Evolutionary conservation across 331 rosid species (phyloP).

Genomic region (Erythrophleum ivorense): DNA sequence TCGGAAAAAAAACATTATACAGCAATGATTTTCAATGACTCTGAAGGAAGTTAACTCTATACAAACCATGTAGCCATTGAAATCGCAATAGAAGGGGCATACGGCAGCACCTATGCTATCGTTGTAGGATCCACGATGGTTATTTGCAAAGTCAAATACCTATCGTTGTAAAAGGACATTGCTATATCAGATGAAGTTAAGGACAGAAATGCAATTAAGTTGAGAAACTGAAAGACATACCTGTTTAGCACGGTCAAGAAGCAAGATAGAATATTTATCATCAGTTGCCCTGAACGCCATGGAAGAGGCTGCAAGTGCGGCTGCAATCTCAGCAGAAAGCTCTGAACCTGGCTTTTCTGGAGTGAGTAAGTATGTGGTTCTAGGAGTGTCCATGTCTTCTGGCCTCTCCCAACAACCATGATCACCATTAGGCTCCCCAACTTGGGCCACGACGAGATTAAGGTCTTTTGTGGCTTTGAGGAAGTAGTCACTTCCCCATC

Average conservation of each 20-base stretch:
- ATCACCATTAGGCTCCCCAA: slow-evolving; percentile 46
- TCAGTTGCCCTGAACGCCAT: slow-evolving; percentile 42
- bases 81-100: slow-evolving; percentile 72
- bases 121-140: slow-evolving; percentile 59
- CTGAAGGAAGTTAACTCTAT: background rate
- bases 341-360: slow-evolving; percentile 53
- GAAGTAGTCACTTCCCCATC: slow-evolving; percentile 63
- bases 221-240: slow-evolving; percentile 19
- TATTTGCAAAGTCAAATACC: slow-evolving; percentile 74
- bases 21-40: background rate
- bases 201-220: background rate
- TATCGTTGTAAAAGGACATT: background rate
- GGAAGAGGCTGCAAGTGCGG: slow-evolving; percentile 62
- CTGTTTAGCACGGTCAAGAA: slow-evolving; percentile 49
- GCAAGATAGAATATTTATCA: slow-evolving; percentile 33
- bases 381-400: slow-evolving; percentile 62
- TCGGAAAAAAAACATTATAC: too few relatives aligned
- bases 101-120: slow-evolving; percentile 40
- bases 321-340: slow-evolving; percentile 57
- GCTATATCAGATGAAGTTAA: too few relatives aligned
- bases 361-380: slow-evolving; percentile 34
- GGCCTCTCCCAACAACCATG: slow-evolving; percentile 64
- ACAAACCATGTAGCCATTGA: slow-evolving; percentile 48
- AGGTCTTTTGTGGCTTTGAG: slow-evolving; percentile 43
- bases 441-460: slow-evolving; percentile 43